A percentile compares a stretch with the other conserved stretches of the same genome.
These are phyloP conservation scores for Sanghuangporus baumii DNA, from an alignment of 1,284 basidiomycete genomes.

Conservation along the genomic window DNA sequence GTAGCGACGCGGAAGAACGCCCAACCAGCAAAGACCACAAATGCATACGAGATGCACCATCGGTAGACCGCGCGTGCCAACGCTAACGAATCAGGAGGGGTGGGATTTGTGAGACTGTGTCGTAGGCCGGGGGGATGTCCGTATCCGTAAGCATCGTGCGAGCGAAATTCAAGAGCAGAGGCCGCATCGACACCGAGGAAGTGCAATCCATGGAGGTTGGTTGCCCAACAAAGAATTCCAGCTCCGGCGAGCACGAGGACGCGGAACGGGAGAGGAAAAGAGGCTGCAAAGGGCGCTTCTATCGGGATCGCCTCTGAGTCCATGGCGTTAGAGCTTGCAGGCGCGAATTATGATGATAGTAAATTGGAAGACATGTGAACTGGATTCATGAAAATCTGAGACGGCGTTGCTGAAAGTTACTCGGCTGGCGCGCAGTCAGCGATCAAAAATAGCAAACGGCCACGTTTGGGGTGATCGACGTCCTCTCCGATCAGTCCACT, in stretches of 20 bases:
- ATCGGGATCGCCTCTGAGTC: constrained; percentile 11
- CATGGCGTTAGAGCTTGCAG: not conserved
- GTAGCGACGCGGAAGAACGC: constrained; percentile 55
- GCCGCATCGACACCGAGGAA: constrained; percentile 70
- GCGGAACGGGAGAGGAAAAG: constrained; percentile 79
- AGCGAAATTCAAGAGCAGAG: constrained; percentile 58
- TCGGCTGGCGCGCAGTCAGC: not conserved
- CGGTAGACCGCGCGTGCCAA: constrained; percentile 65
- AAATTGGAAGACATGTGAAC: not conserved
- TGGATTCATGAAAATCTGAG: not conserved
- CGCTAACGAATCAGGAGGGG: constrained; percentile 25
- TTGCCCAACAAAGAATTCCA: constrained; percentile 77
- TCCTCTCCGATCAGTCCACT: not conserved
- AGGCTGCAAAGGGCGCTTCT: constrained; percentile 43
- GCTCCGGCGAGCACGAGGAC: constrained; percentile 68
- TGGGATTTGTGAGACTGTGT: constrained; percentile 28
- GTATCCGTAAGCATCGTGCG: constrained; percentile 22
- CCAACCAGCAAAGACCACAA: constrained; percentile 64
- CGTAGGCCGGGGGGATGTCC: constrained; percentile 21
- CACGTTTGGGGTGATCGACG: constrained; percentile 7
- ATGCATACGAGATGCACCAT: constrained; percentile 53
- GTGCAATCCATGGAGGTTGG: constrained; percentile 81
- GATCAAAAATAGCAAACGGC: no score
- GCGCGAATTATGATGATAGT: not conserved
- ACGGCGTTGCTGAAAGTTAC: not conserved